These are phyloP conservation scores for Sugiyamaella americana DNA, from an alignment of 805 yeast genomes.

Conservation along the genomic window DNA sequence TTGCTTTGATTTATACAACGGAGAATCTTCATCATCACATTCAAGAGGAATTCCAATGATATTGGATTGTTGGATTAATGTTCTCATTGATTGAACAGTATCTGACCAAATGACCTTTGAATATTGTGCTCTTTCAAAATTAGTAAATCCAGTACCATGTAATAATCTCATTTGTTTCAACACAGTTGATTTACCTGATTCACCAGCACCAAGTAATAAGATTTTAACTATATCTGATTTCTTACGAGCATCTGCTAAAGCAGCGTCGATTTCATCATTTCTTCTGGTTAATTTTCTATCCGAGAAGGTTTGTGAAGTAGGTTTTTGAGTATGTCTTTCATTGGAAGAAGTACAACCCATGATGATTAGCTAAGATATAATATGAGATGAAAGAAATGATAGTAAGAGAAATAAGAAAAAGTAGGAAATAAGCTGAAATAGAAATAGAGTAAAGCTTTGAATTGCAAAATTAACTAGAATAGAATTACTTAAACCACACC, in stretches of 20 bases:
- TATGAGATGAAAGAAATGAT: too few relatives aligned
- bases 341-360: too few relatives aligned
- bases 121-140: slow-evolving; percentile 73
- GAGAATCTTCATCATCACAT: slow-evolving; percentile 47
- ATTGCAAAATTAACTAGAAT: too few relatives aligned
- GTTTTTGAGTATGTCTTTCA: too few relatives aligned
- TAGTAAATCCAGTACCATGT: slow-evolving; percentile 80
- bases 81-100: slow-evolving; percentile 76
- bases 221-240: slow-evolving; percentile 38
- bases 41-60: slow-evolving; percentile 56
- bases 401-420: too few relatives aligned
- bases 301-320: too few relatives aligned
- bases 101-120: slow-evolving; percentile 90
- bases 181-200: slow-evolving; percentile 90
- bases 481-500: too few relatives aligned
- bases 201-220: slow-evolving; percentile 87
- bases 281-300: too few relatives aligned
- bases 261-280: too few relatives aligned
- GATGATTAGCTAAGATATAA: too few relatives aligned
- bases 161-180: slow-evolving; percentile 79
- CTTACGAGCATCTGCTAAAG: neutral
- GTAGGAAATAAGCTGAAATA: too few relatives aligned
- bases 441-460: too few relatives aligned
- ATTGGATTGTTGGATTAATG: slow-evolving; percentile 68
- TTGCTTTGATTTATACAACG: slow-evolving; percentile 36